Evolutionary conservation across 208 protist species (phyloP), one percentile per base, ranked within the genome.

Genomic region (Strigomonas culicis): DNA sequence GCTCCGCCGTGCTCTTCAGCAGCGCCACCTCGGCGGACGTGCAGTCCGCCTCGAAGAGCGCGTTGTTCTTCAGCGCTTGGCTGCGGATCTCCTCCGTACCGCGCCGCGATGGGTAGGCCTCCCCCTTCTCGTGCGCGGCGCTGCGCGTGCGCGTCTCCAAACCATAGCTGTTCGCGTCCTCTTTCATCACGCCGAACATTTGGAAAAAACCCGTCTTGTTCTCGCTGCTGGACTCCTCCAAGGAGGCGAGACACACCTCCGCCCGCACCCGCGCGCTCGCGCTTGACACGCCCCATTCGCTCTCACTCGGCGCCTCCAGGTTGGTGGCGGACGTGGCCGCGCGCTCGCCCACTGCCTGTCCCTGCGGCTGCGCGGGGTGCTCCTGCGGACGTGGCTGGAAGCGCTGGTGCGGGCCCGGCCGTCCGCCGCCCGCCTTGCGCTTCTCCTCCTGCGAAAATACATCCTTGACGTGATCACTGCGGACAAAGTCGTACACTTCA

Each of bases 401-500:
- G n/a, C 19, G 8, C 1, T 6, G 1, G 4, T 44, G 39, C 15
- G 4, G 39, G 19, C 39, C 13, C 8, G 1, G 13, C 17, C 41
- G 17, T 2, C 21, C 41, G 19, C 22, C 22, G 15, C 53, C 53
- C 1, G 15, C 31, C 22, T 41, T 31, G 34, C 53, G n/a, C 21
- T 41, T 31, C 17, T 34, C 30, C 36, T 25, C 13, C 15, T 41
- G 47, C 50, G 25, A 15, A 59, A 59, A 47, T 24, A 34, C 55
- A 4, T 27, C 41, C 39, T 44, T 44, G 39, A 15, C 19, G 39
- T 15, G 39, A 4, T 44, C 43, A 27, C 25, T 47, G 32, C 55
- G 59, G 4, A 74, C 70, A 66, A 74, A 76, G 55, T 80, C 75
- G 63, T 74, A 75, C 58, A 75, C 69, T 55, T 80, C 75, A 56